Evolutionary conservation across 306 rosid species (phyloP), one percentile per base, ranked within the genome.

Genomic region (Vigna mungo): DNA sequence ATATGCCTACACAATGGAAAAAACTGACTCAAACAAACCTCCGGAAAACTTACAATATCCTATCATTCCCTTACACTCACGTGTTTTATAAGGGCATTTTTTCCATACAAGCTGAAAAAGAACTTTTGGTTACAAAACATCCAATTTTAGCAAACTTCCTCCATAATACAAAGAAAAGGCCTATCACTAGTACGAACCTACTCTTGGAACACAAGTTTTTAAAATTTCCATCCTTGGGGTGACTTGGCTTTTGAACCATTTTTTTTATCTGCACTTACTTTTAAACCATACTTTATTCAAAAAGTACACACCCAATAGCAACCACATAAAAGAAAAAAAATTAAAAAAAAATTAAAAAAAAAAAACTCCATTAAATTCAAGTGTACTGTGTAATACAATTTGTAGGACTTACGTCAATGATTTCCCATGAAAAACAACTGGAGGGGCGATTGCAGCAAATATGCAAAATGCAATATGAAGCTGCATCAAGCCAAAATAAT

Each of bases 381-480:
- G 52, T 60, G 60, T 75, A 74, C 58, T 17, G 68, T 30, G 52
- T 20, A 58, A 60, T 43, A 73, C 32, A 34, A 39, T 18, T 39
- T 14, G 68, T 5, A 72, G 63, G 63, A 84, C 97, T 92, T 90
- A 92, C 99, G 99, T 89, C 80, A 95, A 87, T 67, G 99, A 95
- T 82, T 81, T 86, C 62, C 99, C 99, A 60, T 90, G 96, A 68
- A 95, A 95, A 86, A 95, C 99, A 79, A 95, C 47, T 8, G 97
- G 99, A 65, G 99, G 99, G 1, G 99, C 99, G 78, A 95, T 95
- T 7, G 99, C 97, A 76, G 99, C 99, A 67, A 92, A 79, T 70
- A 95, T 82, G 80, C 97, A 95, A 89, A 95, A 95, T 61, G 58
- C 91, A 62, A 95, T 87, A 68, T 95, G 99, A 60, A 95, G 68